Evolutionary conservation across 257 asterid species (phyloP), one percentile per base, ranked within the genome.

Genomic region (Solanum medicagineum): DNA sequence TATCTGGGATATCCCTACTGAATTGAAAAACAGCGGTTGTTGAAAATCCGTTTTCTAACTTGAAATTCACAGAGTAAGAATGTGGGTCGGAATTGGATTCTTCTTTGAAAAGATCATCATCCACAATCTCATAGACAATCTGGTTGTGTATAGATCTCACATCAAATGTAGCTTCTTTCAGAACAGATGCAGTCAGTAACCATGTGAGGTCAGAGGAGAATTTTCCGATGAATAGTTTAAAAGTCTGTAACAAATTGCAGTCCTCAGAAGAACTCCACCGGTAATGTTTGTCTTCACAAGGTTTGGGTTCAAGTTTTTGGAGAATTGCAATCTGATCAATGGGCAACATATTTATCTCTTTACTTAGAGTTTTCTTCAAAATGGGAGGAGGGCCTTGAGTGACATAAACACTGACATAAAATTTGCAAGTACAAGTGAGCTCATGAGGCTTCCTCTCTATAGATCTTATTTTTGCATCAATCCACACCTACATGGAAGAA

Each of bases 181-280:
- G 59, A 68, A 89, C 85, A 17, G 99, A 94, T 60, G 98, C 86
- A 56, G 90, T 96, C 26, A 91, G 81, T 36, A 97, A 92, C 99
- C 99, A 97, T 3, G 98, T 26, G 40, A 97, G 83, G 45, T 97
- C 99, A 24, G 95, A 70, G 36, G 90, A 89, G 77, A 97, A 93
- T 87, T 81, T 88, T 60, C 98, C 97, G 0, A 89, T 85, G 57
- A 90, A 92, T 60, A 95, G 66, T 82, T 89, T 91, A 26, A 87
- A 89, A 83, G 88, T 93, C 84, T 90, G 97, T 49, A 93, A 87
- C 1, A 97, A 84, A 83, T 88, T 83, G 87, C 93, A 92, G 91
- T 95, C 98, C 89, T 97, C 98, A 0, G 97, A 88, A 81, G 75
- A 90, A 84, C 91, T 83, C 99, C 98, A 95, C 14, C 98, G 98